Evolutionary conservation across 78 protist genomes (phyloP).

Genomic region (Guillardia theta): DNA sequence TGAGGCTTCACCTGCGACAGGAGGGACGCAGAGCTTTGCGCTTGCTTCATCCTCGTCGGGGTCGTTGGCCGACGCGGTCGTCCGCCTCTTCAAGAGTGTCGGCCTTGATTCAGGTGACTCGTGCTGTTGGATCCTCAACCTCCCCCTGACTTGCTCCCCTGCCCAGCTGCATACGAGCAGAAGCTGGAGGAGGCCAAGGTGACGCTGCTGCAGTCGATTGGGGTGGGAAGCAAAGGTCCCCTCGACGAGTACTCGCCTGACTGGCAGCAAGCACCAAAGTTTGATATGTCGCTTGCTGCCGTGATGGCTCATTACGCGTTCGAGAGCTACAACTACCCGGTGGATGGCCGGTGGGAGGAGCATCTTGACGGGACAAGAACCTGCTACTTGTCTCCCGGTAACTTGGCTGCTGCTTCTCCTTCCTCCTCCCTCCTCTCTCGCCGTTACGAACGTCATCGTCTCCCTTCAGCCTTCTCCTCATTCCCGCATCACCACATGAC

Average conservation of each 20-base stretch:
- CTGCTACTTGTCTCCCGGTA: background rate
- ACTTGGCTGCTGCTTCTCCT: too few relatives aligned
- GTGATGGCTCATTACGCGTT: background rate
- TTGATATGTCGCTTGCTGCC: background rate
- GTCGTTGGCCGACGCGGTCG: background rate
- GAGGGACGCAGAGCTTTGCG: too few relatives aligned
- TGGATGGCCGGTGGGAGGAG: background rate
- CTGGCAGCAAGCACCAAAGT: background rate
- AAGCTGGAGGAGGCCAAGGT: background rate
- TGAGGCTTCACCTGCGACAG: too few relatives aligned
- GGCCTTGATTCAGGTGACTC: background rate
- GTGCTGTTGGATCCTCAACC: background rate
- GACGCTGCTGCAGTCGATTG: background rate
- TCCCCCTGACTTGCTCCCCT: background rate
- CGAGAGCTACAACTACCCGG: constrained; percentile 25
- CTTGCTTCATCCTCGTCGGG: too few relatives aligned
- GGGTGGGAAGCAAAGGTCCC: background rate
- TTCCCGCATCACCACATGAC: background rate
- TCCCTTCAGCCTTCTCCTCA: background rate
- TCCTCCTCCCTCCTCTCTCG: too few relatives aligned
- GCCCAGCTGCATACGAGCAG: background rate
- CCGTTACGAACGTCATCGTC: too few relatives aligned
- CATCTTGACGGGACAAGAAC: background rate
- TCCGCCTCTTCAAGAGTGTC: background rate
- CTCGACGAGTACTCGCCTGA: background rate